Evolutionary conservation across 2,329 filamentous ascomycete genomes (phyloP).

Genomic region (Elsinoe arachidis): DNA sequence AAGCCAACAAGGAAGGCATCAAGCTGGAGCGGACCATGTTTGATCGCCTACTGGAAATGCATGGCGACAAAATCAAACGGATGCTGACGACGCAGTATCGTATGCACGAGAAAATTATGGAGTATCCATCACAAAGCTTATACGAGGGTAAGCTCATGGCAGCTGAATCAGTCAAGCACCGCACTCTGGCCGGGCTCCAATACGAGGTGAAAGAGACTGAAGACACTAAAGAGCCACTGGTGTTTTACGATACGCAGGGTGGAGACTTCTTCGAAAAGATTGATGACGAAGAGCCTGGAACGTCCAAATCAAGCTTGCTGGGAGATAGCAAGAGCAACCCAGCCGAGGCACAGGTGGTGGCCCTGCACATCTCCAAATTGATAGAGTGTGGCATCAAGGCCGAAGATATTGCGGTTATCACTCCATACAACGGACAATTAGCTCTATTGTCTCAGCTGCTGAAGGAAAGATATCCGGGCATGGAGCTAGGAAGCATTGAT

Average conservation of each 20-base stretch:
- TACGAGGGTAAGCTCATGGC: conserved; percentile 78
- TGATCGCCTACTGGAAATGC: conserved; percentile 72
- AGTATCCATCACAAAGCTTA: conserved; percentile 79
- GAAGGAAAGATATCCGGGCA: conserved; percentile 70
- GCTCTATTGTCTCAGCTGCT: conserved; percentile 66
- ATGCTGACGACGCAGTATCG: conserved; percentile 97
- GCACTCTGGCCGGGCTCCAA: conserved; percentile 66
- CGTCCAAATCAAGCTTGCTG: conserved; percentile 56
- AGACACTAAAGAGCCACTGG: conserved; percentile 75
- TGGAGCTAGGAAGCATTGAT: conserved; percentile 94
- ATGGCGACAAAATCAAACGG: conserved; percentile 76
- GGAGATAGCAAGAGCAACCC: conserved; percentile 85
- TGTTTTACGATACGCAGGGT: conserved; percentile 95
- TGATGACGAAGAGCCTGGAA: conserved; percentile 61
- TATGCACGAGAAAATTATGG: conserved; percentile 95
- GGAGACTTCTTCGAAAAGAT: conserved; percentile 78
- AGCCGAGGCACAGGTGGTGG: conserved; percentile 76
- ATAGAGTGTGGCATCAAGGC: conserved; percentile 70
- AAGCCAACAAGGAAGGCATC: conserved; percentile 33
- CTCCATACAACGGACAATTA: conserved; percentile 92
- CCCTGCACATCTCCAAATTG: conserved; percentile 64
- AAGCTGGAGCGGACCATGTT: conserved; percentile 82
- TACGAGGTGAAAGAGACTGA: conserved; percentile 74
- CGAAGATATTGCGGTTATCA: conserved; percentile 85
- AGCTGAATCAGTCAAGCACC: conserved; percentile 64